Base-by-base conservation (phyloP, 352 stramenopile species). In the Phytophthora tentaculata region DNA sequence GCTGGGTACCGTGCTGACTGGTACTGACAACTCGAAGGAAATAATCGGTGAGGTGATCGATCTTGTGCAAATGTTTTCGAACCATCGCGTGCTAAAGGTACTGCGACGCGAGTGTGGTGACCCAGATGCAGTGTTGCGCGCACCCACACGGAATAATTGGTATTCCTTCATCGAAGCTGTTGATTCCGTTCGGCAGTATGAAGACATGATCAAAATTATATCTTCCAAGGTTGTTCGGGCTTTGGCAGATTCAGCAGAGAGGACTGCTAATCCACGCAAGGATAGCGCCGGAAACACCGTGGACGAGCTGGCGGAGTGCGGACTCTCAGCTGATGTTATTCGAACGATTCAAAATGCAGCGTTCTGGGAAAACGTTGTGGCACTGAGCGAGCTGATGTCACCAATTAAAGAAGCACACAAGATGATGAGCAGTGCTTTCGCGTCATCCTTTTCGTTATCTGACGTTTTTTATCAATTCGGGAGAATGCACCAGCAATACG, bases 131-230 rank as follows among this genome's bases (percentile, higher is more conserved):
- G 41, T 69, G 6, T 64, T 94, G 9, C 71, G 83, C 44, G 61
- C 80, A n/a, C 83, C 85, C 2, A 67, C 64, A 37, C 72, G 64
- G 7, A 59, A 79, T 17, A 65, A 79, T 12, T 94, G 83, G 85
- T 89, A 91, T 50, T 91, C 85, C 8, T 94, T 94, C 41, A 90
- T 94, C 50, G 85, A 94, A 67, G 81, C 80, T 61, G 80, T 94
- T 14, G 83, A 94, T 68, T 94, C 82, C 5, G 79, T 92, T 58
- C 81, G 83, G 8, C 85, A 94, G 53, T 92, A 88, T 61, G 83
- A 92, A 70, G 85, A 94, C 41, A 88, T 91, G 83, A 90, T 94
- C 67, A 94, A 94, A 67, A 90, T 91, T 44, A 89, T 94, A 35
- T 77, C 83, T 5, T 80, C 76, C 0, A 89, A 89, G 62, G 78